Conservation (phyloP, 140 eudicot species). For the Bidens hawaiensis region DNA sequence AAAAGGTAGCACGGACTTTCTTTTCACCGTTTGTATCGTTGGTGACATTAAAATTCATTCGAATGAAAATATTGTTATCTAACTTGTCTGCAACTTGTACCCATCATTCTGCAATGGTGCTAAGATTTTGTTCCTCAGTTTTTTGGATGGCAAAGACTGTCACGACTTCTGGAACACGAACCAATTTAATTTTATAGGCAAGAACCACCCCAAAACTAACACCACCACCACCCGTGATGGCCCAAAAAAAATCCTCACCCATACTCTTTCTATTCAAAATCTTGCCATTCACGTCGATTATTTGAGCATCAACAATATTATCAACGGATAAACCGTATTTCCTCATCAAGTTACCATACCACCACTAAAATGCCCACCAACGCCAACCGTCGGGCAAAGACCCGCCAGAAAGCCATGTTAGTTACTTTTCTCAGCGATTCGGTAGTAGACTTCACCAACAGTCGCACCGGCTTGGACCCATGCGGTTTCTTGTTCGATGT, state of each 20-base stretch:
- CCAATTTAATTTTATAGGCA: too few species aligned
- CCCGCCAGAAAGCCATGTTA: slow-evolving; percentile 26
- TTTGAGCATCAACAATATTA: slow-evolving; percentile 32
- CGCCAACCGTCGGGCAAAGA: slow-evolving; percentile 32
- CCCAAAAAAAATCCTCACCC: too few species aligned
- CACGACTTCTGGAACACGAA: too few species aligned
- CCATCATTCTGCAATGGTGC: slow-evolving; percentile 16
- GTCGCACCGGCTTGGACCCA: too few species aligned
- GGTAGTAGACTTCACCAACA: too few species aligned
- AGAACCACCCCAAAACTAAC: too few species aligned
- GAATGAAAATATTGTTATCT: slow-evolving; percentile 14
- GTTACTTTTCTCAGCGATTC: slow-evolving; percentile 35
- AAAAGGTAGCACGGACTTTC: slow-evolving; percentile 15
- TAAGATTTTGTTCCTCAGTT: slow-evolving; percentile 7
- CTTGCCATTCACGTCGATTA: too few species aligned
- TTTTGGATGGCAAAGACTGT: slow-evolving; percentile 20
- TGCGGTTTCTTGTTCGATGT: too few species aligned
- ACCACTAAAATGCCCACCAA: slow-evolving; percentile 35
- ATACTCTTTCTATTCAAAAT: too few species aligned
- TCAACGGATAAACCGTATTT: slow-evolving; percentile 28
- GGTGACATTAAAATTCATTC: slow-evolving; percentile 17
- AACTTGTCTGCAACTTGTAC: slow-evolving; percentile 26
- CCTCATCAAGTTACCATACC: slow-evolving; percentile 34
- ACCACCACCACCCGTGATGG: too few species aligned
- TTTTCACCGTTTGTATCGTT: too few species aligned